Evolutionary conservation across 2,329 filamentous ascomycete species (phyloP).

Genomic region (Botryosphaeria dothidea): DNA sequence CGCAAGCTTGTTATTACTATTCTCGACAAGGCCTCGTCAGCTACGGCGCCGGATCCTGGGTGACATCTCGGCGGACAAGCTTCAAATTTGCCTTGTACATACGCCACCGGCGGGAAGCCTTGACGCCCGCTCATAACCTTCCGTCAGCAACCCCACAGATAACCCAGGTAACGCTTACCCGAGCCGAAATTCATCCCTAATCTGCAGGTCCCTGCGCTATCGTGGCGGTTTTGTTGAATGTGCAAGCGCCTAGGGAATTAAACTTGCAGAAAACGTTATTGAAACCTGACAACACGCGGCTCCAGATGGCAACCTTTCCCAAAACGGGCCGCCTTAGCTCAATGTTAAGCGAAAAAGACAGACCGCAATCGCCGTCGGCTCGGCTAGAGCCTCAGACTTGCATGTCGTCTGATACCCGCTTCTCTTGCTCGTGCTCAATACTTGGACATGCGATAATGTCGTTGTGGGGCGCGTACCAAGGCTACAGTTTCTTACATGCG

Average conservation of each 20-base stretch:
- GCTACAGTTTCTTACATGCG: not conserved
- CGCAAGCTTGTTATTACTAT: not conserved
- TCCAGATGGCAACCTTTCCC: not conserved
- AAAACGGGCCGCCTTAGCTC: not conserved
- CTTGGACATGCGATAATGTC: not conserved
- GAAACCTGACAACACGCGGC: not conserved
- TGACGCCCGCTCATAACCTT: not conserved
- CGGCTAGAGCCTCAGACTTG: not conserved
- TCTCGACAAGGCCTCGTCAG: not conserved
- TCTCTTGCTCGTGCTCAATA: not conserved
- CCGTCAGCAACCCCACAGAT: not conserved
- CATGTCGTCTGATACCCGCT: not conserved
- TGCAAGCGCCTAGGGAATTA: not conserved
- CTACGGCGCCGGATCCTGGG: not conserved
- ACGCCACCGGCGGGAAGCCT: not conserved
- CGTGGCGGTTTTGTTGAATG: not conserved
- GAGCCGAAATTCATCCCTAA: not conserved
- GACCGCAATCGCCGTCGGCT: not conserved
- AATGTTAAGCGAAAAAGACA: not conserved
- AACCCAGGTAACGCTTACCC: not conserved
- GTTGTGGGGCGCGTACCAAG: not conserved
- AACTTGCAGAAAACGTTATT: slow-evolving; percentile 5
- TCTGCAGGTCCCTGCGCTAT: not conserved
- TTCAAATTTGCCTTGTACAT: not conserved
- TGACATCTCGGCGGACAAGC: not conserved